phyloP scores from a whole-genome alignment of 495 filamentous ascomycete genomes.

The Penicillium malachiteum region DNA sequence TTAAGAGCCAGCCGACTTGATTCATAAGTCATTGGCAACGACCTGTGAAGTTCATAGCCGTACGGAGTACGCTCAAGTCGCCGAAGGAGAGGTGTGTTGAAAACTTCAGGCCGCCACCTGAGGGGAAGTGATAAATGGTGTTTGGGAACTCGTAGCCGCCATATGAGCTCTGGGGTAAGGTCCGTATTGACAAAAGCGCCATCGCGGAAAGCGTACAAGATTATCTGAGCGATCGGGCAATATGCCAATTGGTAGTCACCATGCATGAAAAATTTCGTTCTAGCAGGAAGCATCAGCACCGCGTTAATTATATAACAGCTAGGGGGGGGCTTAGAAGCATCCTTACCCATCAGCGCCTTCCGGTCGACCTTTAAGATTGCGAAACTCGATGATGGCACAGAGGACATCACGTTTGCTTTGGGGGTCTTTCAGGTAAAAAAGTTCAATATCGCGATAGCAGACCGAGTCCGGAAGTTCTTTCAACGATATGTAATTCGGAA shows the following conservation, averaged over 20 bases:
- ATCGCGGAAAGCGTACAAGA: conserved; percentile 30
- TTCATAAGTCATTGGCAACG: conserved; percentile 25
- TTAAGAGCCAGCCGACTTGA: conserved; percentile 15
- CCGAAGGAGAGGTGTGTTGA: conserved; percentile 26
- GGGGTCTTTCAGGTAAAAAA: conserved; percentile 28
- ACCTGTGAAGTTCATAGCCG: conserved; percentile 25
- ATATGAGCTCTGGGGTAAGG: conserved; percentile 30
- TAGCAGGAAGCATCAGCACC: conserved; percentile 14
- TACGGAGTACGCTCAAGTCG: conserved; percentile 19
- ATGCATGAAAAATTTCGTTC: conserved; percentile 36
- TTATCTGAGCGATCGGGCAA: conserved; percentile 30
- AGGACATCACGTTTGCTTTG: conserved; percentile 28
- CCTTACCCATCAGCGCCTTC: conserved; percentile 29
- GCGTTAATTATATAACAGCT: neutral
- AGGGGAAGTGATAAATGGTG: conserved; percentile 21
- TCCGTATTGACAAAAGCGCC: conserved; percentile 24
- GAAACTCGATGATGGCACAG: conserved; percentile 29
- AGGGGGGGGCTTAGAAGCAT: no score
- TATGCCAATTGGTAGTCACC: conserved; percentile 32
- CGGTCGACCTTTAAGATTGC: conserved; percentile 28
- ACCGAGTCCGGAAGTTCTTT: conserved; percentile 28
- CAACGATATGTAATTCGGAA: conserved; percentile 21
- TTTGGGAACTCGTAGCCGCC: conserved; percentile 27
- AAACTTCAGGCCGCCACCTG: conserved; percentile 24
- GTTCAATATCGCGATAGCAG: conserved; percentile 31